Base-by-base conservation (phyloP, 148 eudicot species). In the Vaccinium darrowii region DNA sequence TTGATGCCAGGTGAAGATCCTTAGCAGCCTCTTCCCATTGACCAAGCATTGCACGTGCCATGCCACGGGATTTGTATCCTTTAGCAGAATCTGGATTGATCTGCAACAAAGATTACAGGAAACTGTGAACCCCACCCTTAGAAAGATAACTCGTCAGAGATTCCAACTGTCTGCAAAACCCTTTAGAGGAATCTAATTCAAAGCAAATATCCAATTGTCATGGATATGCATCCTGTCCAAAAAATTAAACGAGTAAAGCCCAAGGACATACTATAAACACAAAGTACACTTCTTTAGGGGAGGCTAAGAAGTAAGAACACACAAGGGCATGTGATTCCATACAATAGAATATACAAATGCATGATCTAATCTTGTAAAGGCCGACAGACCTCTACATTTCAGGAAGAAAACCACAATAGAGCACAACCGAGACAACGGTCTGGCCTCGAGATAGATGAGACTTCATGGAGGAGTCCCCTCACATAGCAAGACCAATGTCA, bases 11-110 rank as follows among this genome's bases (percentile, higher is more conserved):
- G 84, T 93, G 98, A 84, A 96, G 94, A 91, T 96, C 99, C 88
- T 91, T 90, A 50, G 94, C 95, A 86, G 98, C 97, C 84, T 94
- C 99, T 93, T 89, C 92, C 99, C 99, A 96, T 67, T 92, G 92
- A 30, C 97, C 98, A 82, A 96, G 92, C 99, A 96, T 89, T 78
- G 98, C 93, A 76, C 90, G 88, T n/a, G 99, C 98, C 87, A 94
- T 91, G 23, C 98, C 98, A 47, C 98, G 93, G 33, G 94, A 83
- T 89, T 94, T 96, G 87, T 96, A 88, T 25, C 98, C 98, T 89
- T 96, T 96, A 3, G 98, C 97, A 86, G 98, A 94, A 89, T 96
- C 97, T 19, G 99, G 97, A 84, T 96, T 94, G 81, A 94, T 93
- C 97, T 96, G 90, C 9, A 80, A 84, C 5, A 83, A 81, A 52